Conservation (phyloP, 257 asterid species). For the Fraxinus excelsior region DNA sequence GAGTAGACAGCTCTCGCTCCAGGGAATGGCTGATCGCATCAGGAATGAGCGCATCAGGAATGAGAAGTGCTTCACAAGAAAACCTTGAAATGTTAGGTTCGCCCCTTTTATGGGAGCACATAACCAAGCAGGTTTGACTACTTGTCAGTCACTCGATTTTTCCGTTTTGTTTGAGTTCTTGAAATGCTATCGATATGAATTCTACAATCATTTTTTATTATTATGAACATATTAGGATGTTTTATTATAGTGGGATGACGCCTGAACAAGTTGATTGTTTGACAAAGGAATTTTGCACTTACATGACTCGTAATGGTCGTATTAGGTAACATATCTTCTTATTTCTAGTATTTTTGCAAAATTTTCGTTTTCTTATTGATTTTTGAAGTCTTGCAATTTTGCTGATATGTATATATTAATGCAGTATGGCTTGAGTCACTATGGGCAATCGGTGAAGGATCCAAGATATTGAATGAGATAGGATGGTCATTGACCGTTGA, state of each 20-base stretch:
- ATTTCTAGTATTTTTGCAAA: not conserved
- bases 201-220: not conserved
- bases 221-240: slow-evolving; percentile 82
- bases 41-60: too few species aligned
- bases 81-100: slow-evolving; percentile 91
- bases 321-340: slow-evolving; percentile 59
- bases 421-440: slow-evolving; percentile 98
- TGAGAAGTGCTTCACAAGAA: slow-evolving; percentile 74
- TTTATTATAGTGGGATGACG: slow-evolving; percentile 94
- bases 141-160: not conserved
- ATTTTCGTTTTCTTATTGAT: not conserved
- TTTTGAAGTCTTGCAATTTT: not conserved
- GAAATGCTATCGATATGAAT: not conserved
- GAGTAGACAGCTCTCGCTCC: not conserved
- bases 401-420: not conserved
- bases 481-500: too few species aligned
- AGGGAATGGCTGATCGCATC: slow-evolving; percentile 98
- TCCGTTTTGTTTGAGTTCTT: not conserved
- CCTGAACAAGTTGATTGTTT: slow-evolving; percentile 94
- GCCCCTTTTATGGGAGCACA: slow-evolving; percentile 87
- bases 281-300: slow-evolving; percentile 81
- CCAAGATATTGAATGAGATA: too few species aligned
- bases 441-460: slow-evolving; percentile 26
- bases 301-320: slow-evolving; percentile 96
- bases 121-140: slow-evolving; percentile 78